phyloP scores from a whole-genome alignment of 148 eudicot genomes.

The Rheum nobile region DNA sequence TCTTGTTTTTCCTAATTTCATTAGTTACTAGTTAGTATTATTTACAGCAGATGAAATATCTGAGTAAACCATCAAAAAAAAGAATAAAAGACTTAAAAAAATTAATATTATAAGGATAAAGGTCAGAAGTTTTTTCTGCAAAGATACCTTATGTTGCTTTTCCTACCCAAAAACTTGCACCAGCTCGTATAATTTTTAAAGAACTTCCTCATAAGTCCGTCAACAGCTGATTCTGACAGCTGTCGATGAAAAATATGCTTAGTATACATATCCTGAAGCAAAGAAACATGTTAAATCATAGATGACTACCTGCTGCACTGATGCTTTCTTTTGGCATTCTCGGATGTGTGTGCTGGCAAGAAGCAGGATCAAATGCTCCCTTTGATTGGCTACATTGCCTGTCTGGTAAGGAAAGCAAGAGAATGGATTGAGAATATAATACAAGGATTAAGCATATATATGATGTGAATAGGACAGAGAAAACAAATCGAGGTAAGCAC shows the following conservation, averaged over 20 bases:
- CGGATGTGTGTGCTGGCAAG: constrained; percentile 83
- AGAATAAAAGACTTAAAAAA: not conserved
- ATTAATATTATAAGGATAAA: not conserved
- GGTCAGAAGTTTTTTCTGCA: not conserved
- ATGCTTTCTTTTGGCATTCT: constrained; percentile 38
- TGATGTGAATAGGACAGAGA: not conserved
- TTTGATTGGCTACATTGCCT: constrained; percentile 88
- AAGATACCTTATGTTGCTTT: constrained; percentile 75
- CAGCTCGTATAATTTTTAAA: constrained; percentile 89
- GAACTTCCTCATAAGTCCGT: constrained; percentile 81
- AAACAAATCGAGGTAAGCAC: not conserved
- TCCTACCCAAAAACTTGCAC: constrained; percentile 85
- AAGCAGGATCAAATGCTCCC: constrained; percentile 84
- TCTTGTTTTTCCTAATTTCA: not conserved
- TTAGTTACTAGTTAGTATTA: not conserved
- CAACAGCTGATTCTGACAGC: constrained; percentile 68
- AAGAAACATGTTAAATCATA: not conserved
- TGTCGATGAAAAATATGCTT: constrained; percentile 16
- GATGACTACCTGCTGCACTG: constrained; percentile 42
- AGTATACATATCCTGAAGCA: not conserved
- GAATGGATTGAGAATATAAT: constrained; percentile 1
- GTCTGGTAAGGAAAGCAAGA: constrained; percentile 26
- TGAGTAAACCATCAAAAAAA: not conserved
- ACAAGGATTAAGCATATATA: not conserved
- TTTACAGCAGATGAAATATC: not conserved